Conservation (phyloP, 2,329 filamentous ascomycete genomes). For the Zymoseptoria passerinii region DNA sequence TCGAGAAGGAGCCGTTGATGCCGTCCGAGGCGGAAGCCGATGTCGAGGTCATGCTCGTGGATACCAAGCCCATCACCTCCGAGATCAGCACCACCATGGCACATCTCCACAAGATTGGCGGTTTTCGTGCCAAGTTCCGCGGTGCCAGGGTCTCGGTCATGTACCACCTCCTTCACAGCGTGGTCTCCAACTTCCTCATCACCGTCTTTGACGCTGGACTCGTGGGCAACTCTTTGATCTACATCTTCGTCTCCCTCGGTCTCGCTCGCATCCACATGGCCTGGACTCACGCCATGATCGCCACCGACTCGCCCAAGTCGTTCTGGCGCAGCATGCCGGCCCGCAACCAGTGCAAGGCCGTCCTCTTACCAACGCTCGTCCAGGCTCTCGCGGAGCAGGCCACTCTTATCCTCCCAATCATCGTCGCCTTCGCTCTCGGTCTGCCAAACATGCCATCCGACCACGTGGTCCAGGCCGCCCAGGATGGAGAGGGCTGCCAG, state of each 20-base stretch:
- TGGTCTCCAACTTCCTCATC: constrained; percentile 22
- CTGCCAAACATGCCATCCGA: constrained; percentile 28
- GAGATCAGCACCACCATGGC: constrained; percentile 50
- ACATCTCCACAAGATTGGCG: constrained; percentile 34
- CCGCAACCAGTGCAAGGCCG: constrained; percentile 57
- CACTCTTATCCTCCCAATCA: constrained; percentile 42
- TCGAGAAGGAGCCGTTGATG: constrained; percentile 32
- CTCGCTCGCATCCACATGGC: constrained; percentile 62
- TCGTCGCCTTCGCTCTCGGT: constrained; percentile 42
- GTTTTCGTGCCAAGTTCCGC: constrained; percentile 30
- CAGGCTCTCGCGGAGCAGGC: constrained; percentile 51
- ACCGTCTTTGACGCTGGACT: constrained; percentile 40
- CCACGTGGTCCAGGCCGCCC: constrained; percentile 17
- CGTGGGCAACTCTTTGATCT: constrained; percentile 39
- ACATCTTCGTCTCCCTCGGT: constrained; percentile 51
- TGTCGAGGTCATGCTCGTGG: constrained; percentile 38
- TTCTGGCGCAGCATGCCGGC: constrained; percentile 65
- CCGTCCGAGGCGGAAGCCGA: constrained; percentile 31
- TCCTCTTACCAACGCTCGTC: constrained; percentile 59
- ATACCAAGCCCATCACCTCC: constrained; percentile 52
- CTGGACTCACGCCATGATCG: constrained; percentile 83
- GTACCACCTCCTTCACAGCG: constrained; percentile 27
- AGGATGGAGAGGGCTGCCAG: constrained; percentile 20
- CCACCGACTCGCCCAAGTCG: constrained; percentile 51
- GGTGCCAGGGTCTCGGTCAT: constrained; percentile 28